Conservation (phyloP, 768 basidiomycete genomes). For the Auriscalpium vulgare region DNA sequence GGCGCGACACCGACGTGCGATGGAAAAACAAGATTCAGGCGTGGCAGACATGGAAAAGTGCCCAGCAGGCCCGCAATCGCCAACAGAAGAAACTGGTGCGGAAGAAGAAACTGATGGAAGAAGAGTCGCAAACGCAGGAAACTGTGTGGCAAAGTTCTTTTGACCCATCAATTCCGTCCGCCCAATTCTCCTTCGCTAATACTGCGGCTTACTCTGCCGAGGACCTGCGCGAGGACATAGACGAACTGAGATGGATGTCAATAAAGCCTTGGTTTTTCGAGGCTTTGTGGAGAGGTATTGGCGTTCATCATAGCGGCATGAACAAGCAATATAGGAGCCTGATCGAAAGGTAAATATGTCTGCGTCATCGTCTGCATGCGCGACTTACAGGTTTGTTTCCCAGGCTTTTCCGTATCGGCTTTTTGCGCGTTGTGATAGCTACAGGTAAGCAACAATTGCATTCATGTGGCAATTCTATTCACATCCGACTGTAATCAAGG, state of each 20-base stretch:
- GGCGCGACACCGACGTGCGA: constrained; percentile 36
- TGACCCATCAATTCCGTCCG: constrained; percentile 47
- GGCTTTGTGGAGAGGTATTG: constrained; percentile 53
- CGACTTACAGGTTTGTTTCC: neutral
- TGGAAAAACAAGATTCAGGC: constrained; percentile 44
- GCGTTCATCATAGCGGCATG: constrained; percentile 67
- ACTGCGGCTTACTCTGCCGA: constrained; percentile 33
- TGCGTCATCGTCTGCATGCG: neutral
- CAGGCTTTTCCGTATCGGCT: constrained; percentile 56
- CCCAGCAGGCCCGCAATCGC: constrained; percentile 41
- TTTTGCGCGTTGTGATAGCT: constrained; percentile 57
- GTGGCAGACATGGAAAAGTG: constrained; percentile 42
- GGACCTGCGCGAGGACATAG: constrained; percentile 43
- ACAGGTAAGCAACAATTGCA: constrained; percentile 34
- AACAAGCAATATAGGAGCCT: constrained; percentile 49
- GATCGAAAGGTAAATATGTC: constrained; percentile 41
- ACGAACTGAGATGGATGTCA: constrained; percentile 26
- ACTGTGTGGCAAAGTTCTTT: constrained; percentile 46
- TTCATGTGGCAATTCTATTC: neutral
- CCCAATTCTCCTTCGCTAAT: constrained; percentile 54
- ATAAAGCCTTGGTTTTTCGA: constrained; percentile 36
- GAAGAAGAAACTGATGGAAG: constrained; percentile 27
- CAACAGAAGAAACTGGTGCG: constrained; percentile 33
- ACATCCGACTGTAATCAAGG: constrained; percentile 24
- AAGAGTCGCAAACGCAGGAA: constrained; percentile 14